Evolutionary conservation across 371 early-diverging fungal genomes (phyloP).

Genomic region (Actinomucor elegans): DNA sequence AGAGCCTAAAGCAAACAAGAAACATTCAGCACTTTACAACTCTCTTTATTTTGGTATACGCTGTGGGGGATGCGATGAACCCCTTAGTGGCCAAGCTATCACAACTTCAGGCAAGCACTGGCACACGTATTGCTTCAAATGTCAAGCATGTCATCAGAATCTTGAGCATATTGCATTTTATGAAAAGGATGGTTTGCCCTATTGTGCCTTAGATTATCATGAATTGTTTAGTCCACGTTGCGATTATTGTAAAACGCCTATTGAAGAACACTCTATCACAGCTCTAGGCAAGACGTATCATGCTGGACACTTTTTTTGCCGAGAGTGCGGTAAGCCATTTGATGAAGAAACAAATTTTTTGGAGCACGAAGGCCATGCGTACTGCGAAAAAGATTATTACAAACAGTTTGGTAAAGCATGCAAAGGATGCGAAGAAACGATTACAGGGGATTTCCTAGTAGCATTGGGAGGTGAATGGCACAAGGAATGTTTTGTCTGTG

Average conservation of each 20-base stretch:
- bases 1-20: background rate
- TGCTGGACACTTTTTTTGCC: constrained; percentile 76
- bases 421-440: constrained; percentile 58
- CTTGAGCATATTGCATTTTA: constrained; percentile 66
- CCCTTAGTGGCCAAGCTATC: constrained; percentile 56
- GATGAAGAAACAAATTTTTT: constrained; percentile 56
- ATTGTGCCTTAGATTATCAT: constrained; percentile 65
- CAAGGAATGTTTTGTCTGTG: constrained; percentile 71
- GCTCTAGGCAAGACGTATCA: constrained; percentile 76
- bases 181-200: constrained; percentile 61
- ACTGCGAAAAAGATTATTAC: constrained; percentile 73
- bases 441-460: constrained; percentile 57
- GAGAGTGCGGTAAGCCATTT: constrained; percentile 70
- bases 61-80: constrained; percentile 56
- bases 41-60: constrained; percentile 21
- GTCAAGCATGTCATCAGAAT: constrained; percentile 60
- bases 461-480: constrained; percentile 72
- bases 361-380: constrained; percentile 73
- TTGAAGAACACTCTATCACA: constrained; percentile 60
- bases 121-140: constrained; percentile 76
- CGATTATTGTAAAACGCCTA: constrained; percentile 64
- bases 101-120: constrained; percentile 67
- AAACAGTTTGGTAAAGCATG: constrained; percentile 66
- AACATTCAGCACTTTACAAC: background rate
- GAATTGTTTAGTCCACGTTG: constrained; percentile 69